Evolutionary conservation across 768 basidiomycete genomes (phyloP), one percentile per base, ranked within the genome.

Genomic region (Boletus eberwhitei): DNA sequence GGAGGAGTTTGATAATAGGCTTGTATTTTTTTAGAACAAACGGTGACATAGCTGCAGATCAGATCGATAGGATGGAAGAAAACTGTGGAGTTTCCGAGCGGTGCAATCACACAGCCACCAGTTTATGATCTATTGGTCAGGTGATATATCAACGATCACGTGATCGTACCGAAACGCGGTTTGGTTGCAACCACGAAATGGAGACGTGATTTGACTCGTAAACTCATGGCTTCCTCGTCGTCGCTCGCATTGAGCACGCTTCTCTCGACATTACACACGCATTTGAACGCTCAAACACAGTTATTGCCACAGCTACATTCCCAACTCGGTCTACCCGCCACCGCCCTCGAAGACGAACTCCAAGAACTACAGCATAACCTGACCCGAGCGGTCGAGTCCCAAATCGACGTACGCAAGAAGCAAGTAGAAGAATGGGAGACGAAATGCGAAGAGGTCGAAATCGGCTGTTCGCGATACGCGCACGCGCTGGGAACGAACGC

Each of bases 281-380:
- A 90, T 68, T 74, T 93, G 6, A 87, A 88, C 68, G 73, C 85
- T 2, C 92, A 95, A 71, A 91, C 90, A 0, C 86, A 88, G 58
- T 77, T 91, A 32, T 76, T 96, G 2, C 91, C 91, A 16, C 84
- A 86, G 8, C 76, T 96, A 5, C 92, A 95, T 70, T 77, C 82
- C 1, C 90, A 90, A 64, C 87, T 96, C 16, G 92, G 90, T 32
- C 78, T 95, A 14, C 90, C 93, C 9, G 71, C 83, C 26, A 83
- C 85, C 12, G 86, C 91, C 0, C 81, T 95, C 40, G 84, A 90
- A 67, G 87, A 90, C 67, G 93, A 97, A 55, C 78, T 95, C 32
- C 75, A 79, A 49, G 71, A 79, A 8, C 79, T 96, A 8, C 87
- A 93, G 63, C 78, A 85, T 32, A 83, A 87, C 46, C 83, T 96